Evolutionary conservation across 1,284 basidiomycete genomes (phyloP), one percentile per base, ranked within the genome.

Genomic region (Leccinum variabile): DNA sequence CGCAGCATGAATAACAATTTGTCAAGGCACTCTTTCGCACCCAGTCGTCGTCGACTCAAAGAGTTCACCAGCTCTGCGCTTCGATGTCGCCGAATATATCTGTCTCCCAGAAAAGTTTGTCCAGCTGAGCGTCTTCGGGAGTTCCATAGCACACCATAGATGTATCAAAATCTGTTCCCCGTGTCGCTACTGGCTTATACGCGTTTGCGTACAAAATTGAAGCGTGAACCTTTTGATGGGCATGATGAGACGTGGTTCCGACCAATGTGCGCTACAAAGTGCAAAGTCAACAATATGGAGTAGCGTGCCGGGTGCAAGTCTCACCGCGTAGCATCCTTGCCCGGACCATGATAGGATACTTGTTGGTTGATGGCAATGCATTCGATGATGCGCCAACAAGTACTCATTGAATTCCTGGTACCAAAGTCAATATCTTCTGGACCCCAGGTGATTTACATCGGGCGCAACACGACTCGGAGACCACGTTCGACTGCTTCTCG

Each of bases 351-450:
- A 28, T 25, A 16, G 25, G 49, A 28, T 28, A 52, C 49, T 52
- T 52, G 49, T 3, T 52, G 49, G 5, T 52, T 52, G 49, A 52
- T 52, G 25, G 49, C 2, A 71, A 18, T 66, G 71, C 64, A 33
- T 25, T 73, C 71, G 1, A 71, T 1, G 1, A 62, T 0, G 56
- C 35, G 30, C 71, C 70, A 72, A 7, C 3, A 5, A 1, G 10
- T 7, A 5, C 44, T 60, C 60, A 69, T 37, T 1, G 71, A 74
- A 18, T 71, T 18, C 33, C 8, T 59, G 18, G 59, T 62, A 5
- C 63, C 63, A 54, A 53, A 52, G 9, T 68, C 60, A 3, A 69
- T n/a, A 30, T 66, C 65, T 10, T 66, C 57, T 4, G 65, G 65
- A 1, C 46, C 25, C 60, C 66, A 69, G 3, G 28, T 30, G 28